Evolutionary conservation across 257 asterid genomes (phyloP).

Genomic region (Solanum appendiculatum): DNA sequence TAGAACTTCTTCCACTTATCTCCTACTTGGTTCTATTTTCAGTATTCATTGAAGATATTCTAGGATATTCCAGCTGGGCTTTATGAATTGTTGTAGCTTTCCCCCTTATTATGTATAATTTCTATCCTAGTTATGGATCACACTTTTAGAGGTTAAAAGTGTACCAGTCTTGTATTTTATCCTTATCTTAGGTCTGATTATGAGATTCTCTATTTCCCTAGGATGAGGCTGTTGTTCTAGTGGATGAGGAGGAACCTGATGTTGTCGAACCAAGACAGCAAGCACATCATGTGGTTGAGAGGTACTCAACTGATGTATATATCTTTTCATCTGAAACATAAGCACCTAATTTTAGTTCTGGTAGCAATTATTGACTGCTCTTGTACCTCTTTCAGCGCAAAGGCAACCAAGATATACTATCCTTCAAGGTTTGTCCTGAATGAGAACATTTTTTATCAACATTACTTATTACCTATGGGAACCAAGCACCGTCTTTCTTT

Average conservation of each 20-base stretch:
- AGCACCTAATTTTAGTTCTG: background rate
- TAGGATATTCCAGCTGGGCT: background rate
- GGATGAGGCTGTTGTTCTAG: conserved; percentile 44
- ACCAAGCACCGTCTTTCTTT: background rate
- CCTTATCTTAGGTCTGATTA: background rate
- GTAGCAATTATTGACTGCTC: background rate
- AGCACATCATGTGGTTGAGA: conserved; percentile 22
- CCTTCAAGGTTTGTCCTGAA: conserved; percentile 41
- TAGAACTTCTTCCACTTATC: background rate
- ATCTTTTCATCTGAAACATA: background rate
- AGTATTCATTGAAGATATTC: background rate
- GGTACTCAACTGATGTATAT: background rate
- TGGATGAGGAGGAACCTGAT: conserved; percentile 75
- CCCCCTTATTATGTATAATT: background rate
- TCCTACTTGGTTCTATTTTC: background rate
- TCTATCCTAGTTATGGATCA: background rate
- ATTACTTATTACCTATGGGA: background rate
- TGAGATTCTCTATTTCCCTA: background rate
- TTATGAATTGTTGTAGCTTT: background rate
- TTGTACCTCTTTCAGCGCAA: conserved; percentile 17
- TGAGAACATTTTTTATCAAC: background rate
- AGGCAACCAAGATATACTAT: conserved; percentile 45
- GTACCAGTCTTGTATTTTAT: background rate
- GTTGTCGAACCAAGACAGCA: conserved; percentile 17
- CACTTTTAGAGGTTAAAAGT: background rate